Conservation (phyloP, 2,329 filamentous ascomycete species). For the Trichoderma cornu-damae region DNA sequence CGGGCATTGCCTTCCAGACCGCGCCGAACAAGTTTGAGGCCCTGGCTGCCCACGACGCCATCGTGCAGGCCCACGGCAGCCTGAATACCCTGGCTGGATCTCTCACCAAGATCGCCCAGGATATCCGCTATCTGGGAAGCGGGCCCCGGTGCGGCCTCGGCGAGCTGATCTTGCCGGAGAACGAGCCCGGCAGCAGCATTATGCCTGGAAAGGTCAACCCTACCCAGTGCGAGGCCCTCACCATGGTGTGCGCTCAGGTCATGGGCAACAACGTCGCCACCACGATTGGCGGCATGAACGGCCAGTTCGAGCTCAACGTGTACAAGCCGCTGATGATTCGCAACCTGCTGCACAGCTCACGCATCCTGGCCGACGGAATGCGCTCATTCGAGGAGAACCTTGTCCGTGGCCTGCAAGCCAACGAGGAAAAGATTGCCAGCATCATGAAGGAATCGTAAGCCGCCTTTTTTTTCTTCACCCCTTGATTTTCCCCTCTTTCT, state of each 20-base stretch:
- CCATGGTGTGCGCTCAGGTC: slow-evolving; percentile 96
- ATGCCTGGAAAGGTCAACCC: slow-evolving; percentile 99
- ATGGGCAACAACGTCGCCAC: slow-evolving; percentile 95
- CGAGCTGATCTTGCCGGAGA: slow-evolving; percentile 90
- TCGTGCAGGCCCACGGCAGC: slow-evolving; percentile 88
- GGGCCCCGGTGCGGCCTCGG: slow-evolving; percentile 93
- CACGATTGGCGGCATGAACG: slow-evolving; percentile 92
- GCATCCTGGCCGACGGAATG: slow-evolving; percentile 89
- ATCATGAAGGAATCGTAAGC: slow-evolving; percentile 91
- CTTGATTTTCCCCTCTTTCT: no score
- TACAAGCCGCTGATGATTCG: slow-evolving; percentile 97
- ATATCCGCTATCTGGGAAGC: slow-evolving; percentile 93
- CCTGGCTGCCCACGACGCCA: slow-evolving; percentile 89
- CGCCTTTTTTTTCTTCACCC: slow-evolving; percentile 8
- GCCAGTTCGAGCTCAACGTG: slow-evolving; percentile 97
- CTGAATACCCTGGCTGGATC: slow-evolving; percentile 90
- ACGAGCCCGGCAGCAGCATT: slow-evolving; percentile 95
- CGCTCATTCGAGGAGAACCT: slow-evolving; percentile 92
- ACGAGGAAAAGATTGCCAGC: slow-evolving; percentile 84
- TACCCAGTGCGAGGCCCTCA: slow-evolving; percentile 94
- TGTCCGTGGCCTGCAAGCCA: slow-evolving; percentile 79
- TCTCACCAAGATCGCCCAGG: slow-evolving; percentile 96
- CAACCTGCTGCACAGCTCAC: slow-evolving; percentile 88
- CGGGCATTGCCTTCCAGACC: slow-evolving; percentile 87
- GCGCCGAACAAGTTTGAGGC: slow-evolving; percentile 99